Percentiles rank a stretch among this genome's conserved stretches.
phyloP scores from a whole-genome alignment of 495 filamentous ascomycete species.

The Penicillium odoratum region DNA sequence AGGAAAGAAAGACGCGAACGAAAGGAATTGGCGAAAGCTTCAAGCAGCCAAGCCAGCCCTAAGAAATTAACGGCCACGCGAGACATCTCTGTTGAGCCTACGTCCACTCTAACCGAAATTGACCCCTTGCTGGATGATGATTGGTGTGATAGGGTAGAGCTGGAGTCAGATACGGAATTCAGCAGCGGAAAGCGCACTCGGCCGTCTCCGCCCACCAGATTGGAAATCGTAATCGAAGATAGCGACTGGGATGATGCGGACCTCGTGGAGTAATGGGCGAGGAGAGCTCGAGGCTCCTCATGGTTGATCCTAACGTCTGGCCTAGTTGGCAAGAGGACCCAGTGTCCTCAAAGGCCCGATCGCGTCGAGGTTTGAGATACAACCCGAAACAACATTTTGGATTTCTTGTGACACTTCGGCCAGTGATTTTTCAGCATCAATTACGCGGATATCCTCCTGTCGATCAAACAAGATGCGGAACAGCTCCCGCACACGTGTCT shows the following conservation, averaged over 20 bases:
- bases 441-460: slow-evolving; percentile 38
- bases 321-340: slow-evolving; percentile 36
- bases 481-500: slow-evolving; percentile 71
- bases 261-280: slow-evolving; percentile 43
- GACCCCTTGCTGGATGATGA: slow-evolving; percentile 39
- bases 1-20: slow-evolving; percentile 38
- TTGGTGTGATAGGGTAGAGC: slow-evolving; percentile 34
- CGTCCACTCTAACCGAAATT: slow-evolving; percentile 16
- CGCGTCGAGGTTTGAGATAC: slow-evolving; percentile 37
- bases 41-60: slow-evolving; percentile 5
- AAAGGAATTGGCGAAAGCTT: slow-evolving; percentile 13
- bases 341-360: slow-evolving; percentile 43
- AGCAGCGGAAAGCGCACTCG: slow-evolving; percentile 13
- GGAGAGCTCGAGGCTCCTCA: neutral
- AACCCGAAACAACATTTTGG: slow-evolving; percentile 52
- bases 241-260: slow-evolving; percentile 59
- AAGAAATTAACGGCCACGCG: slow-evolving; percentile 2
- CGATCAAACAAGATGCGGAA: slow-evolving; percentile 55
- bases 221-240: slow-evolving; percentile 58
- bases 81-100: slow-evolving; percentile 11
- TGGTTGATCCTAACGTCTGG: neutral
- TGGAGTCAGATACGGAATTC: slow-evolving; percentile 39
- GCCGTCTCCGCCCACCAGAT: slow-evolving; percentile 19
- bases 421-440: slow-evolving; percentile 56
- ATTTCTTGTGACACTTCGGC: slow-evolving; percentile 62